phyloP scores from a whole-genome alignment of 108 stramenopile genomes.

The Skeletonema menzelii region DNA sequence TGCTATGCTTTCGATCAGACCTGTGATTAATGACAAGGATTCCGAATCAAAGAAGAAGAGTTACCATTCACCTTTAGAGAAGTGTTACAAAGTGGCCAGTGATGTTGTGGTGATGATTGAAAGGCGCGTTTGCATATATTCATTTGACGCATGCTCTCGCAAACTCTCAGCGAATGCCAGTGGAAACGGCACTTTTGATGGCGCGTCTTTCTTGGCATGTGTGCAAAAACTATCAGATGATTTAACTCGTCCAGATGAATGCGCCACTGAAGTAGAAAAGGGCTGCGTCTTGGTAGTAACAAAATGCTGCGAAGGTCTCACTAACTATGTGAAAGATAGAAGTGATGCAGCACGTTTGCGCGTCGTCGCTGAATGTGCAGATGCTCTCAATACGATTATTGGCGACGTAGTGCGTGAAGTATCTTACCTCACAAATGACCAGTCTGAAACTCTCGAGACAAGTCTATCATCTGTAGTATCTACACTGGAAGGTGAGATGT shows the following conservation, averaged over 20 bases:
- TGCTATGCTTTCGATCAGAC: constrained; percentile 38
- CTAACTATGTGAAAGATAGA: constrained; percentile 80
- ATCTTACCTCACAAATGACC: constrained; percentile 56
- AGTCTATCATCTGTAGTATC: constrained; percentile 72
- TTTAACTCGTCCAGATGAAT: constrained; percentile 76
- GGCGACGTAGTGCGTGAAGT: constrained; percentile 79
- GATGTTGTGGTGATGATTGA: constrained; percentile 81
- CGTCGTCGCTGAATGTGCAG: constrained; percentile 87
- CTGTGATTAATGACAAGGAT: constrained; percentile 12
- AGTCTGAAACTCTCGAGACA: constrained; percentile 72
- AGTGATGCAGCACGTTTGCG: constrained; percentile 82
- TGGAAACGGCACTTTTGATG: constrained; percentile 85
- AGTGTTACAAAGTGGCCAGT: constrained; percentile 60
- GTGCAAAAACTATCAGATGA: constrained; percentile 78
- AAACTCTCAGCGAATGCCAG: constrained; percentile 76
- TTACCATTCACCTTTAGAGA: constrained; percentile 64
- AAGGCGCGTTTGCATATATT: constrained; percentile 83
- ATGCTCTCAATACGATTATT: constrained; percentile 71
- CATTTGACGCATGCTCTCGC: constrained; percentile 85
- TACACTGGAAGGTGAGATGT: constrained; percentile 77
- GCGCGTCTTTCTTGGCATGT: constrained; percentile 67
- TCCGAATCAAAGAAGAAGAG: constrained; percentile 25
- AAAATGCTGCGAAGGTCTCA: constrained; percentile 85
- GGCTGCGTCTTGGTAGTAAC: constrained; percentile 81
- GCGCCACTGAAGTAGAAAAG: constrained; percentile 81